Evolutionary conservation across 352 stramenopile genomes (phyloP), one percentile per base, ranked within the genome.

Genomic region (Globisporangium splendens): DNA sequence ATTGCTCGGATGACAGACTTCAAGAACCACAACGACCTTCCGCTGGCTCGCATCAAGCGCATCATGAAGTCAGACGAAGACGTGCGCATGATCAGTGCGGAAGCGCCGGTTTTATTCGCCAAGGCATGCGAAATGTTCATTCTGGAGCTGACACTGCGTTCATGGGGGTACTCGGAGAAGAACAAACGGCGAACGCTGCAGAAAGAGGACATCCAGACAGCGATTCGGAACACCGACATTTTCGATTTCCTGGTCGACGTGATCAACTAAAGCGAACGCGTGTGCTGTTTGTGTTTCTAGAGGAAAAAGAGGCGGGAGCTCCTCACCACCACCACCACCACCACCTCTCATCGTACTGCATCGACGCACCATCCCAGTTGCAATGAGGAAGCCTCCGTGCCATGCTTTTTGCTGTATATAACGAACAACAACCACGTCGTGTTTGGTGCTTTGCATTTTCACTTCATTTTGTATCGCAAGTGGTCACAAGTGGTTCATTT

Each of bases 51-150:
- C 51, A 97, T 98, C 63, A 98, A 97, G 78, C 96, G 96, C 62
- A 98, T 98, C 73, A 98, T 98, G 92, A 97, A 97, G 73, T 92
- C 89, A 43, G 92, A 98, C 70, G 92, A 98, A 62, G 89, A 97
- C 68, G 86, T 98, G 44, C 85, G 86, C 35, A 98, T 98, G 91
- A 98, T 98, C 70, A 95, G 87, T 49, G 88, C 88, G 0, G 92
- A 98, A 56, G 92, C 92, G 24, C 92, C 92, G 8, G 86, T 97
- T 47, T 72, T 98, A 33, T 95, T 98, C 59, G 89, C 92, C 59
- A 98, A 97, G 73, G 92, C 92, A 14, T 97, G 89, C 62, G 92
- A 97, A 62, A 96, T 98, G 72, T 98, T 98, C 62, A 96, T 97
- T 49, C 69, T 93, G 7, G 91, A 97, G 70, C 69, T 98, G 43